A percentile compares a stretch with the other conserved stretches of the same genome.
Conservation (phyloP, 2,329 filamentous ascomycete genomes). For the Arthrobotrys pseudoclavata region DNA sequence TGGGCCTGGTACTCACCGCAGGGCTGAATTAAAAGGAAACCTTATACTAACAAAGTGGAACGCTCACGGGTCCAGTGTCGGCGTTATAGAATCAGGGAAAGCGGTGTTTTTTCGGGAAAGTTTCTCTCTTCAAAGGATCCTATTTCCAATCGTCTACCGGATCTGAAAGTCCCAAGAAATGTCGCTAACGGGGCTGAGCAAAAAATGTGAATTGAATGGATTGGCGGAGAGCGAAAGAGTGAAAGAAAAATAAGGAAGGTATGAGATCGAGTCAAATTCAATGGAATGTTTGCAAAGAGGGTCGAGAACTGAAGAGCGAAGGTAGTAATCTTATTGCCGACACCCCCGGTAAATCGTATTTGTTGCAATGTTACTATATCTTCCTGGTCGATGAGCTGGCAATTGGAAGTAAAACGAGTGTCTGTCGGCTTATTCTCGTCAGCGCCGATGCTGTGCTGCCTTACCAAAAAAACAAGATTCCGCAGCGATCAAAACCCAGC, state of each 20-base stretch:
- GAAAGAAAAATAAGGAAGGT: constrained; percentile 3
- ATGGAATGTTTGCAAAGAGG: not conserved
- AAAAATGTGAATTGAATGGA: not conserved
- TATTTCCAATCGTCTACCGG: constrained; percentile 23
- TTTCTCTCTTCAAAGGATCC: constrained; percentile 14
- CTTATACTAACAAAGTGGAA: constrained; percentile 27
- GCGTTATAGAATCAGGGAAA: constrained; percentile 4
- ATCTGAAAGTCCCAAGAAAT: constrained; percentile 19
- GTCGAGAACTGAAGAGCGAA: constrained; percentile 6
- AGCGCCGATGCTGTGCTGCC: constrained; percentile 25
- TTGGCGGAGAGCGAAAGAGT: not conserved
- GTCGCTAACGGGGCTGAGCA: constrained; percentile 11
- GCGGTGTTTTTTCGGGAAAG: constrained; percentile 21
- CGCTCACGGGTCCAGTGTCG: constrained; percentile 2
- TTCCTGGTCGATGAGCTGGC: constrained; percentile 14
- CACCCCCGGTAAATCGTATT: not conserved
- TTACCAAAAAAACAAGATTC: constrained; percentile 7
- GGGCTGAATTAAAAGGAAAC: constrained; percentile 24
- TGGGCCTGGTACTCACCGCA: constrained; percentile 22
- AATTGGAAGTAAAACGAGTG: constrained; percentile 3
- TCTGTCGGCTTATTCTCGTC: constrained; percentile 12
- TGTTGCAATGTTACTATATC: not conserved
- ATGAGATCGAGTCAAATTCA: constrained; percentile 13
- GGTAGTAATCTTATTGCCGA: not conserved
- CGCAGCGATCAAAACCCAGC: not conserved